A percentile compares a stretch with the other conserved stretches of the same genome.
phyloP scores from a whole-genome alignment of 2,329 filamentous ascomycete species.

The Fusarium humuli region DNA sequence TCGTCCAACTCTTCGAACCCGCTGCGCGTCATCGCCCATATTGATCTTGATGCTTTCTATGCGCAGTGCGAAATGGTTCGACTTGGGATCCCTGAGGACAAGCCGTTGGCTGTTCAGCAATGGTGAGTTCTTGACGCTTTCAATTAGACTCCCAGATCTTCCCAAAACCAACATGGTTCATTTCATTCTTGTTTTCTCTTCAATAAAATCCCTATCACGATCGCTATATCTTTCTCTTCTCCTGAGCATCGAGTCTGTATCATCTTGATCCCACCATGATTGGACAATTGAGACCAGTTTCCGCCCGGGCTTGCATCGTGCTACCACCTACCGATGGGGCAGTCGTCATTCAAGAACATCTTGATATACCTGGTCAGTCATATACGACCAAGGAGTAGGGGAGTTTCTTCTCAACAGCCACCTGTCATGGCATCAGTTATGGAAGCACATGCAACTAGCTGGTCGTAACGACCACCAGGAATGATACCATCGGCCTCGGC shows the following conservation, averaged over 20 bases:
- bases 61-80: slow-evolving; percentile 95
- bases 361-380: neutral
- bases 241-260: slow-evolving; percentile 11
- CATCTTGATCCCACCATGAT: neutral
- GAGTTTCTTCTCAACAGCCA: too few species aligned
- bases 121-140: slow-evolving; percentile 65
- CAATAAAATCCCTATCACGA: neutral
- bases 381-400: neutral
- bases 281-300: slow-evolving; percentile 8
- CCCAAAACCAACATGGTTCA: neutral
- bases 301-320: slow-evolving; percentile 19
- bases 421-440: neutral
- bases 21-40: slow-evolving; percentile 86
- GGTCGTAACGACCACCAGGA: neutral
- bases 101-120: slow-evolving; percentile 92
- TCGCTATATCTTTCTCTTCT: neutral
- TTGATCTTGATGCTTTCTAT: slow-evolving; percentile 98
- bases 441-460: neutral
- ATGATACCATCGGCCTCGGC: neutral
- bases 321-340: slow-evolving; percentile 10
- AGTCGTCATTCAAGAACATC: neutral
- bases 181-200: neutral
- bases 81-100: slow-evolving; percentile 76
- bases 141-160: neutral
- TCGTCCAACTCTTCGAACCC: slow-evolving; percentile 78